These are phyloP conservation scores for Talaromyces stipitatus DNA, from an alignment of 495 filamentous ascomycete species.

Conservation along the genomic window DNA sequence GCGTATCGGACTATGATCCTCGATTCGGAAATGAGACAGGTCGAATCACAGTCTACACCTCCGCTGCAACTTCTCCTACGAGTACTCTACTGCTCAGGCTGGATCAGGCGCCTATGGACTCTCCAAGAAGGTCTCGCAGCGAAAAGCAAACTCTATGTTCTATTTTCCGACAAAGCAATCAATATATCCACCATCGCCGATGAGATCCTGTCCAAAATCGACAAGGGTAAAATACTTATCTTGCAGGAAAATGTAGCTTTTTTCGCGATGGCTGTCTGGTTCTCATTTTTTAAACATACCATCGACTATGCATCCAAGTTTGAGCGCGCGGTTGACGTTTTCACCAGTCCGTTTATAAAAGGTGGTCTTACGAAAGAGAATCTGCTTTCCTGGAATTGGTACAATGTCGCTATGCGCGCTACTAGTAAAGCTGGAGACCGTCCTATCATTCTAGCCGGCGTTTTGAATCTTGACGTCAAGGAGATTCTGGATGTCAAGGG, in stretches of 20 bases:
- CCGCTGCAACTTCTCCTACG: not conserved
- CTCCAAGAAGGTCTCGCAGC: not conserved
- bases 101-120: not conserved
- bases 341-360: not conserved
- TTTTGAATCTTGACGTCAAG: not conserved
- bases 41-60: not conserved
- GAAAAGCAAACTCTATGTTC: not conserved
- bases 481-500: not conserved
- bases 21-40: not conserved
- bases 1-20: not conserved
- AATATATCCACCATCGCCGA: not conserved
- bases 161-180: not conserved
- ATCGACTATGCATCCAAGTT: not conserved
- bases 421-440: not conserved
- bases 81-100: not conserved
- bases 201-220: not conserved
- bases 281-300: not conserved
- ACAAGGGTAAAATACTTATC: not conserved
- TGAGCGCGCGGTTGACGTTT: not conserved
- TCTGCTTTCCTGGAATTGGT: not conserved
- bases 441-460: not conserved
- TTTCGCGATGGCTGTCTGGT: not conserved
- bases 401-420: not conserved
- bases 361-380: not conserved
- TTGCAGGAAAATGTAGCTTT: not conserved